phyloP scores from a whole-genome alignment of 257 asterid genomes.

The Plantago ovata region DNA sequence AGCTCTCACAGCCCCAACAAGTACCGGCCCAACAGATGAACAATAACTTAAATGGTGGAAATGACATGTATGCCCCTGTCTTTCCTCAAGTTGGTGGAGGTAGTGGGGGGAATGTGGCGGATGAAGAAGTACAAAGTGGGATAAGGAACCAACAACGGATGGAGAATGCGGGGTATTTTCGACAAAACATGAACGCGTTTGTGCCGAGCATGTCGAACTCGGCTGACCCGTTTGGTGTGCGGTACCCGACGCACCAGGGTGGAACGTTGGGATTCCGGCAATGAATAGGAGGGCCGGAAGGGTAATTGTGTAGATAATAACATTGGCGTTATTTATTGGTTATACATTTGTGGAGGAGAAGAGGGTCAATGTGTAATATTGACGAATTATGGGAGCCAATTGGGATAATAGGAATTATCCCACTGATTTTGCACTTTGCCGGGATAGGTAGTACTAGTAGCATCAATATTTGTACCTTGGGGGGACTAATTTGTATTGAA shows the following conservation, averaged over 20 bases:
- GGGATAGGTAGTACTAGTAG: neutral
- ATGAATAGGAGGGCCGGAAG: conserved; percentile 26
- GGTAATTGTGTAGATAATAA: conserved; percentile 33
- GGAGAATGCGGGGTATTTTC: conserved; percentile 31
- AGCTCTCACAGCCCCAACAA: conserved; percentile 26
- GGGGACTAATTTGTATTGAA: conserved; percentile 1
- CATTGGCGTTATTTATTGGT: conserved; percentile 1
- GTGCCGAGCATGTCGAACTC: conserved; percentile 20
- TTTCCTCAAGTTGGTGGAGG: conserved; percentile 11
- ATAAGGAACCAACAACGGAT: conserved; percentile 23
- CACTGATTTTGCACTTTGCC: neutral
- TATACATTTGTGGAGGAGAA: neutral
- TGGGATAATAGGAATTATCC: neutral
- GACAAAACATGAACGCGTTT: conserved; percentile 26
- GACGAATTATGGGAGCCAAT: neutral
- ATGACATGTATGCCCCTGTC: conserved; percentile 30
- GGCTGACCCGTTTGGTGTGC: conserved; percentile 45
- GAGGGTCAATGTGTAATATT: neutral
- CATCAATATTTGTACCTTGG: neutral
- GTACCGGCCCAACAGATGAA: conserved; percentile 16
- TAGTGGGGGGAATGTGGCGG: conserved; percentile 8
- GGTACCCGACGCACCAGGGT: conserved; percentile 41
- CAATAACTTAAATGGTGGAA: conserved; percentile 13
- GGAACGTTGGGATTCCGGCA: conserved; percentile 40
- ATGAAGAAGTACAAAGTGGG: conserved; percentile 55